A percentile compares a stretch with the other conserved stretches of the same genome.
These are phyloP conservation scores for Metschnikowia lunata DNA, from an alignment of 805 yeast genomes.

Conservation along the genomic window DNA sequence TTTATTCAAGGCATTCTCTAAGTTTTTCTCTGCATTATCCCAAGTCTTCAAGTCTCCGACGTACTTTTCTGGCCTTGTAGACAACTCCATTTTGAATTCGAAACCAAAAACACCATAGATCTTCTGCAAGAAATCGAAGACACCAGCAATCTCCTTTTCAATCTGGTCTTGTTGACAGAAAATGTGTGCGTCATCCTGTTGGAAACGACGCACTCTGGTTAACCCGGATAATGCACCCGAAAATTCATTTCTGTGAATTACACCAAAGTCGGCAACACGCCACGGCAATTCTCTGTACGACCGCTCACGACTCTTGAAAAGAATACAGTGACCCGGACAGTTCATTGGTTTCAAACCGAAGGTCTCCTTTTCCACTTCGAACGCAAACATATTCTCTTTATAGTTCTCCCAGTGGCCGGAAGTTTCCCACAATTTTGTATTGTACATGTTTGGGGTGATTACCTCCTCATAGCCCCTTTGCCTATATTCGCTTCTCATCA, in stretches of 20 bases:
- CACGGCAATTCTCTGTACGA: constrained; percentile 96
- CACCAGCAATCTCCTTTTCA: constrained; percentile 74
- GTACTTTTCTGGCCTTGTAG: constrained; percentile 95
- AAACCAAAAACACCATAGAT: constrained; percentile 92
- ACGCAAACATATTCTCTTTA: constrained; percentile 94
- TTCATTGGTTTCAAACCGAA: constrained; percentile 94
- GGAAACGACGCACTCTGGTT: constrained; percentile 98
- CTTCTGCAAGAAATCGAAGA: constrained; percentile 79
- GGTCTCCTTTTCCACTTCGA: constrained; percentile 93
- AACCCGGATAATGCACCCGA: constrained; percentile 88
- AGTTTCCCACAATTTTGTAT: constrained; percentile 95
- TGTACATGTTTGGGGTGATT: constrained; percentile 98
- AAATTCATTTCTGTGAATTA: constrained; percentile 92
- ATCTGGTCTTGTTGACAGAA: constrained; percentile 94
- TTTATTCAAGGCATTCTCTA: constrained; percentile 74
- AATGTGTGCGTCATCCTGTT: constrained; percentile 98
- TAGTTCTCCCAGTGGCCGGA: constrained; percentile 99
- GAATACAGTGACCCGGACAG: constrained; percentile 89
- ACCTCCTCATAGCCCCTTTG: constrained; percentile 97
- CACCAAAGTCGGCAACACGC: constrained; percentile 99
- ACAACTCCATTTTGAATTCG: constrained; percentile 92
- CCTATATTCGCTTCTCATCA: constrained; percentile 80
- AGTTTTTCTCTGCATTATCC: constrained; percentile 84
- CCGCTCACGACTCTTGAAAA: constrained; percentile 89
- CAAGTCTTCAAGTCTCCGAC: constrained; percentile 94